A percentile compares a stretch with the other conserved stretches of the same genome.
Evolutionary conservation across 1,284 basidiomycete species (phyloP).

Genomic region (Cystobasidium pallidum): DNA sequence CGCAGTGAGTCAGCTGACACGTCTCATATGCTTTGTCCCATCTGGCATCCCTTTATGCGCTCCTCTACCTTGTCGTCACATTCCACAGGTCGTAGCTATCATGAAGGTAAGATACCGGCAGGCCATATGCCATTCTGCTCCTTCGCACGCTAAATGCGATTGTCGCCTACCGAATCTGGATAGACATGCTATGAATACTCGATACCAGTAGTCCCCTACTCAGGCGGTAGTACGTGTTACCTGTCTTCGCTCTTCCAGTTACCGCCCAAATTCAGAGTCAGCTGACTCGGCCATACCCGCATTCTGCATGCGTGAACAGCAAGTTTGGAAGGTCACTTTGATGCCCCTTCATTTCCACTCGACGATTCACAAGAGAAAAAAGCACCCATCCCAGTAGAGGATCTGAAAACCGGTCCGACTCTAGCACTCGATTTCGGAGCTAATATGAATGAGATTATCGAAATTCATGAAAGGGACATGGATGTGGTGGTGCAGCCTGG

Average conservation of each 20-base stretch:
- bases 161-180: too few species aligned
- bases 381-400: conserved; percentile 38
- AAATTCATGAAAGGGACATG: conserved; percentile 75
- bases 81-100: conserved; percentile 31
- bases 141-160: too few species aligned
- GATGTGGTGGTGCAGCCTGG: conserved; percentile 68
- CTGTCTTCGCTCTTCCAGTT: not conserved
- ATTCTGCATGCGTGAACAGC: too few species aligned
- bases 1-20: too few species aligned
- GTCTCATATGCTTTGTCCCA: too few species aligned
- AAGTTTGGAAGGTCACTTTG: conserved; percentile 68
- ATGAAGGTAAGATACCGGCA: conserved; percentile 24
- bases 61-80: not conserved
- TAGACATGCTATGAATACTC: conserved; percentile 65
- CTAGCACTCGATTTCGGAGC: conserved; percentile 69
- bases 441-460: conserved; percentile 78
- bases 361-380: conserved; percentile 33
- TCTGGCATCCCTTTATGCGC: too few species aligned
- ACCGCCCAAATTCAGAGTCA: too few species aligned
- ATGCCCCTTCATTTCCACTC: conserved; percentile 57
- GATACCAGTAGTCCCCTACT: conserved; percentile 73
- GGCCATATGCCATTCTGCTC: not conserved
- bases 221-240: conserved; percentile 62
- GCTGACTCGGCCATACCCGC: too few species aligned
- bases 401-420: conserved; percentile 49